These are phyloP conservation scores for Solanum chiquidenum DNA, from an alignment of 257 asterid genomes.

Conservation along the genomic window DNA sequence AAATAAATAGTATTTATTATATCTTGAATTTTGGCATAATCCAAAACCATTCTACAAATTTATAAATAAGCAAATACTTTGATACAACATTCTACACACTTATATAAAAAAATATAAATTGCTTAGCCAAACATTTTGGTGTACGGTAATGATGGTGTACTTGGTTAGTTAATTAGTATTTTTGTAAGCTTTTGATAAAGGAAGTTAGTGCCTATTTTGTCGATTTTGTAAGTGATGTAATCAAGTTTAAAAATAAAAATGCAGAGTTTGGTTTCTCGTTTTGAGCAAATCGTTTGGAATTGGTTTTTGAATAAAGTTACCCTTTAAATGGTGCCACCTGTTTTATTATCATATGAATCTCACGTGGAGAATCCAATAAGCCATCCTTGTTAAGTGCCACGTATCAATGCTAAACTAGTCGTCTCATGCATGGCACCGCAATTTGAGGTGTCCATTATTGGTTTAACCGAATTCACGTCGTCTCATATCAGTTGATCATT, in stretches of 20 bases:
- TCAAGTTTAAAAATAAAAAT: background rate
- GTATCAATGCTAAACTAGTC: background rate
- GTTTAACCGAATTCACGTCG: background rate
- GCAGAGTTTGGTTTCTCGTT: background rate
- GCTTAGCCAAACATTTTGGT: background rate
- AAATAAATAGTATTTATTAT: too few relatives aligned
- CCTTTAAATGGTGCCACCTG: background rate
- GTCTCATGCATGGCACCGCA: background rate
- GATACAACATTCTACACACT: too few relatives aligned
- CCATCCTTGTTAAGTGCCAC: background rate
- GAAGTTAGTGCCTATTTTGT: conserved; percentile 4
- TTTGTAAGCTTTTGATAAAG: background rate
- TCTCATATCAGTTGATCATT: too few relatives aligned
- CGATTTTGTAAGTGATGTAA: conserved; percentile 1
- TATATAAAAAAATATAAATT: too few relatives aligned
- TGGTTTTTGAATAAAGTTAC: background rate
- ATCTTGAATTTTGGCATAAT: too few relatives aligned
- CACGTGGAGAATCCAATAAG: background rate
- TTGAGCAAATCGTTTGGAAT: background rate
- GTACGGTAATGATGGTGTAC: background rate
- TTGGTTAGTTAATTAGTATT: background rate
- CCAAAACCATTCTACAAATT: too few relatives aligned
- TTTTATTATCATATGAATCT: background rate
- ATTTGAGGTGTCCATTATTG: background rate
- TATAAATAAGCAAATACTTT: too few relatives aligned